A percentile compares a stretch with the other conserved stretches of the same genome.
Conservation (phyloP, 768 basidiomycete species). For the Hortiboletus flavorubellus region DNA sequence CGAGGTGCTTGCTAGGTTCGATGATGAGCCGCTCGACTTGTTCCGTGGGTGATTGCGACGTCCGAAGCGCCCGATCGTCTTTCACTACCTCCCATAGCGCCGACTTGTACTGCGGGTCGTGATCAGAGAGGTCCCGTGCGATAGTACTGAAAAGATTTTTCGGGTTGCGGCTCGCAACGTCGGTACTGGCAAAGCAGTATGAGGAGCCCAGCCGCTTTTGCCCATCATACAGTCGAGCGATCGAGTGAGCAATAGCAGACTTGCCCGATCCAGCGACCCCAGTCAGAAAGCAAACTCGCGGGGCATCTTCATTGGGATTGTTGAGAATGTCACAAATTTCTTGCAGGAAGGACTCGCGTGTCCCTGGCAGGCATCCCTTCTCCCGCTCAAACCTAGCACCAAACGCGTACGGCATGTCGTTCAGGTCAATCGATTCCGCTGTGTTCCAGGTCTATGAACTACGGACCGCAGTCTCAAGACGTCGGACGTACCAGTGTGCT, state of each 20-base stretch:
- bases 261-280: too few species aligned
- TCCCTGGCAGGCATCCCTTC: slow-evolving; percentile 3
- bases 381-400: slow-evolving; percentile 10
- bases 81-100: slow-evolving; percentile 6
- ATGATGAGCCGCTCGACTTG: slow-evolving; percentile 24
- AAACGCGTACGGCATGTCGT: slow-evolving; percentile 3
- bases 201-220: slow-evolving; percentile 22
- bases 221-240: slow-evolving; percentile 11
- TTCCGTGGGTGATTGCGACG: neutral
- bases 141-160: slow-evolving; percentile 23
- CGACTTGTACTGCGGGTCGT: slow-evolving; percentile 13
- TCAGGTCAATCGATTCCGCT: neutral
- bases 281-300: too few species aligned
- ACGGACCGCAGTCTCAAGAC: neutral
- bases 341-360: neutral
- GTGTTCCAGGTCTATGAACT: neutral
- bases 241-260: slow-evolving; percentile 4
- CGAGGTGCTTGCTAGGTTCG: slow-evolving; percentile 12
- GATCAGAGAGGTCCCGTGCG: slow-evolving; percentile 24
- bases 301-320: neutral
- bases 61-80: slow-evolving; percentile 3
- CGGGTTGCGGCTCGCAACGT: neutral
- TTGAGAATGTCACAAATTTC: neutral
- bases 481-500: neutral
- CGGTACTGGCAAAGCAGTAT: slow-evolving; percentile 15